Conservation (phyloP, 2,329 filamentous ascomycete genomes). For the Pochonia chlamydosporia region DNA sequence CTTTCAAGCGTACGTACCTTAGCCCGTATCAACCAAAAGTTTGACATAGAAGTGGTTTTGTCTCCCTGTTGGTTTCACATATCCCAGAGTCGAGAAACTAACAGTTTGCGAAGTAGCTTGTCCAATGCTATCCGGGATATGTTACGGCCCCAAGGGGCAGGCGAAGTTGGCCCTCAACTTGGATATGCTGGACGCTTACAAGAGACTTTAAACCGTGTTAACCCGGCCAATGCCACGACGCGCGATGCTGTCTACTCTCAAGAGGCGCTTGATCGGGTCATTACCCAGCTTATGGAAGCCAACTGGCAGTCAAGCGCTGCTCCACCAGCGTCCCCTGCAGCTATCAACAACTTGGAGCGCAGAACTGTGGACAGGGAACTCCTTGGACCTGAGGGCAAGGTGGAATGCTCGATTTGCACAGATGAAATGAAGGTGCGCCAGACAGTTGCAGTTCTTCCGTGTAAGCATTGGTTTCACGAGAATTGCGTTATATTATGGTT, state of each 20-base stretch:
- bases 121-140: conserved; percentile 36
- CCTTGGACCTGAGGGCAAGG: conserved; percentile 57
- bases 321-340: conserved; percentile 70
- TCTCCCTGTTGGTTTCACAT: no score
- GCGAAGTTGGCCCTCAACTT: conserved; percentile 16
- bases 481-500: conserved; percentile 80
- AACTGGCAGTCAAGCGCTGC: conserved; percentile 72
- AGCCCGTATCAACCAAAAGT: no score
- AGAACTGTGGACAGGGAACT: conserved; percentile 65
- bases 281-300: conserved; percentile 83
- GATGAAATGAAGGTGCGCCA: conserved; percentile 70
- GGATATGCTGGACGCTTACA: conserved; percentile 34
- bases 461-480: conserved; percentile 90
- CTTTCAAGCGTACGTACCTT: conserved; percentile 44
- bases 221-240: conserved; percentile 45
- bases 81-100: no score
- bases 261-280: conserved; percentile 83
- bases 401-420: conserved; percentile 97
- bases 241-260: conserved; percentile 88
- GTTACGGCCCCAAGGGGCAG: conserved; percentile 23
- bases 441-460: conserved; percentile 73
- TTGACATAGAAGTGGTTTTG: no score
- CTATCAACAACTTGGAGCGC: conserved; percentile 68
- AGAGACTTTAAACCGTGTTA: conserved; percentile 49
- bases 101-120: conserved; percentile 35